Base-by-base conservation (phyloP, 108 stramenopile genomes). In the Discostella pseudostelligera region DNA sequence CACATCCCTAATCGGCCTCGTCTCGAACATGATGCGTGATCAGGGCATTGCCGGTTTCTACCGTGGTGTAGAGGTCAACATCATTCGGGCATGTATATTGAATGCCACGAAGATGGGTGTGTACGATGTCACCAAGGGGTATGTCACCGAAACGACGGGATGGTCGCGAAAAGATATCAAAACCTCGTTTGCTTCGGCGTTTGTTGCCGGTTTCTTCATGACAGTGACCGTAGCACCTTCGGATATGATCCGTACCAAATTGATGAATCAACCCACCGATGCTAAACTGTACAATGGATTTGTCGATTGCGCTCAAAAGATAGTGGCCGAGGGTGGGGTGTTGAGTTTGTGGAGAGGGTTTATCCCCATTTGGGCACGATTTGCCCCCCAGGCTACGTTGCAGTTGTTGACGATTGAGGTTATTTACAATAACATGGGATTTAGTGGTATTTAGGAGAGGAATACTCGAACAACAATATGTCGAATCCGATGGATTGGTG, bases 101-200 rank as follows among this genome's bases (percentile, higher is more conserved):
- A 96, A 96, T 68, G 96, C 91, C 53, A 96, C 96, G 48, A 96
- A 96, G 75, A 94, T 96, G 92, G 96, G 91, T 19, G 81, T 81
- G 50, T 96, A 94, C 56, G 96, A 96, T 58, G 56, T 83, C 29
- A 69, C 85, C 80, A 96, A 96, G 80, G 93, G 93, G 48, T 86
- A 85, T 32, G 89, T 95, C 12, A 47, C 65, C 49, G 79, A 79
- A 51, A 13, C 35, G 32, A 88, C 88, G 19, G 91, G 89, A 22
- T 91, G 86, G 84, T 43, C 70, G 24, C 81, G 89, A 37, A 93
- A 93, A 67, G 90, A 90, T 72, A 13, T 83, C 16, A 75, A 83
- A 20, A 90, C 87, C 5, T 60, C 80, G 26, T 90, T 90, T 62
- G 24, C 62, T 62, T 69, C 87, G 20, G 81, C 88, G 39, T 86